Evolutionary conservation across 2,329 filamentous ascomycete genomes (phyloP), one percentile per base, ranked within the genome.

Genomic region (Colletotrichum sp.): DNA sequence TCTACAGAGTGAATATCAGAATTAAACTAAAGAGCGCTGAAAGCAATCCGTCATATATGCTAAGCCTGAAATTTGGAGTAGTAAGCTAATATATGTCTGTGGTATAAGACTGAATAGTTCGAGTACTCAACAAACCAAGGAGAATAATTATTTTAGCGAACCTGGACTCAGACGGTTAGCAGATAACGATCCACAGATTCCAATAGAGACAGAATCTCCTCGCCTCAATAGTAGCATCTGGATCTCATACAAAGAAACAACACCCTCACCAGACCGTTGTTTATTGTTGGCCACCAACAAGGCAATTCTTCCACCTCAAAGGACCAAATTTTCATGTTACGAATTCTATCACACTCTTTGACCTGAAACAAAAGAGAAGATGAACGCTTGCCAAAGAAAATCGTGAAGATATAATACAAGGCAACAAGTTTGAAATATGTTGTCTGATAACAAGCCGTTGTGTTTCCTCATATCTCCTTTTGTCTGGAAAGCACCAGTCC

Each of bases 1-100:
- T 21, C 2, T 2, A 21, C 3, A 1, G 6, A 8, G 6, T 52
- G 3, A 8, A 52, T 52, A 13, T 52, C 3, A 43, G 0, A n/a
- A 6, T 6, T 2, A n/a, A 48, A n/a, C 3, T 12, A 3, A 6
- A 48, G 38, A 48, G 38, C 9, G 18, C 16, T n/a, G 18, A 1
- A 12, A 43, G 15, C 9, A 2, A 12, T 12, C 1, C 43, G 2
- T 52, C 10, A 13, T 21, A 21, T 7, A 52, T 21, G 2, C 0
- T 3, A 1, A 52, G 43, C n/a, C 12, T 7, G 43, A 52, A 52
- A 1, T 52, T 21, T 21, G 1, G 6, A 2, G 43, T 21, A 3
- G 10, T 43, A 48, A 1, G 6, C 43, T 52, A 21, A 3, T 1
- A 12, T 13, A 6, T 13, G 10, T 4, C 10, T 21, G n/a, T 21